Evolutionary conservation across 805 yeast species (phyloP).

Genomic region (Kluyveromyces dobzhanskii): DNA sequence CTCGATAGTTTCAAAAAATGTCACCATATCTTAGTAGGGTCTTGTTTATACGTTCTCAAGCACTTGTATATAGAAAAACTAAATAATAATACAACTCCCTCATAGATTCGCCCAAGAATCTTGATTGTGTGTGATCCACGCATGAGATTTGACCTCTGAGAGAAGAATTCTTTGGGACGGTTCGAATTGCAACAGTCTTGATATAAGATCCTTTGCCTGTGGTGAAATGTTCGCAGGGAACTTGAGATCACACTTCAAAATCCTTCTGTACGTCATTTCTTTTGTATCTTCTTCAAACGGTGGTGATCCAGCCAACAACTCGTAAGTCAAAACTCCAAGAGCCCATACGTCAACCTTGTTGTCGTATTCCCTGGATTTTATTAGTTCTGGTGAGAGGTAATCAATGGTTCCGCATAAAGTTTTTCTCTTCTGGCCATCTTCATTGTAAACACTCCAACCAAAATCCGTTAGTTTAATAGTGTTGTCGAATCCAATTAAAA

Average conservation of each 20-base stretch:
- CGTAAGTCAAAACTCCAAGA: slow-evolving; percentile 78
- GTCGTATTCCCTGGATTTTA: slow-evolving; percentile 73
- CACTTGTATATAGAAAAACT: slow-evolving; percentile 3
- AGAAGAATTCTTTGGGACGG: slow-evolving; percentile 61
- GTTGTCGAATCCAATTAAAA: slow-evolving; percentile 67
- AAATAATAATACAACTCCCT: not conserved
- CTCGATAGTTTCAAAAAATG: slow-evolving; percentile 48
- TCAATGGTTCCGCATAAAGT: slow-evolving; percentile 95
- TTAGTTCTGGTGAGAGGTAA: slow-evolving; percentile 92
- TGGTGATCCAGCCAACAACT: slow-evolving; percentile 78
- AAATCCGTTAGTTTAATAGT: slow-evolving; percentile 82
- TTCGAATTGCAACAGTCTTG: slow-evolving; percentile 51
- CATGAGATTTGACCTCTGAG: slow-evolving; percentile 58
- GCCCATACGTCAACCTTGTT: slow-evolving; percentile 86
- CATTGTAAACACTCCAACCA: slow-evolving; percentile 82
- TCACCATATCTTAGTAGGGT: slow-evolving; percentile 23
- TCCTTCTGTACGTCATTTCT: slow-evolving; percentile 71
- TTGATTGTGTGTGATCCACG: slow-evolving; percentile 70
- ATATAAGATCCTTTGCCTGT: slow-evolving; percentile 73
- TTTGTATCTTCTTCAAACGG: slow-evolving; percentile 84
- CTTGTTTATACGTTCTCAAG: not conserved
- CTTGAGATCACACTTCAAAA: slow-evolving; percentile 64
- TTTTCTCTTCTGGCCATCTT: slow-evolving; percentile 49
- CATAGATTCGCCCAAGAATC: slow-evolving; percentile 45
- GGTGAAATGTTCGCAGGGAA: slow-evolving; percentile 63